Conservation (phyloP, 129 eudicot species). For the Logfia minima region DNA sequence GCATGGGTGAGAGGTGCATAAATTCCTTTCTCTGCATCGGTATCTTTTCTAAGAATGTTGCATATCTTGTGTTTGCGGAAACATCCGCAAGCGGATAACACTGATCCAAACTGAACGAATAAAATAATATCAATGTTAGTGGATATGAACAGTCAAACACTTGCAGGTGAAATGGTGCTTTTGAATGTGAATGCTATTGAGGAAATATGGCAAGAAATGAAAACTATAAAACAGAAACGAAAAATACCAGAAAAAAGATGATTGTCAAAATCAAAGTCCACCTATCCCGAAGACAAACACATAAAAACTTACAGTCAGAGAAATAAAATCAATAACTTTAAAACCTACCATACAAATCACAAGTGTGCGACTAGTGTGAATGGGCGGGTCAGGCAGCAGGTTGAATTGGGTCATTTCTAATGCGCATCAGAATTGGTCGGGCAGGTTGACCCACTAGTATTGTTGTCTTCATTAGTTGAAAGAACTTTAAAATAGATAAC, state of each 20-base stretch:
- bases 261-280: slow-evolving; percentile 81
- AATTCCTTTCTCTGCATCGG: slow-evolving; percentile 25
- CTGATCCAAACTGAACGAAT: slow-evolving; percentile 4
- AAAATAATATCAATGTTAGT: not conserved
- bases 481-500: not conserved
- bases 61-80: not conserved
- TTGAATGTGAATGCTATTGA: slow-evolving; percentile 6
- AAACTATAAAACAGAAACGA: slow-evolving; percentile 4
- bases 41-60: slow-evolving; percentile 21
- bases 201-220: slow-evolving; percentile 7
- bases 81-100: slow-evolving; percentile 13
- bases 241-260: slow-evolving; percentile 77
- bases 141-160: not conserved
- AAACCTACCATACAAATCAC: not conserved
- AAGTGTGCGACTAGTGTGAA: not conserved
- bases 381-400: not conserved
- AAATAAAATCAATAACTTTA: not conserved
- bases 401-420: not conserved
- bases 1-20: not conserved
- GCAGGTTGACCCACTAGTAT: not conserved
- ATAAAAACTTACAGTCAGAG: slow-evolving; percentile 1
- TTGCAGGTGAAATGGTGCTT: not conserved
- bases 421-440: not conserved
- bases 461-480: not conserved
- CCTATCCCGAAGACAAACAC: slow-evolving; percentile 55